Base-by-base conservation (phyloP, 768 basidiomycete species). In the Mycena rebaudengoi region DNA sequence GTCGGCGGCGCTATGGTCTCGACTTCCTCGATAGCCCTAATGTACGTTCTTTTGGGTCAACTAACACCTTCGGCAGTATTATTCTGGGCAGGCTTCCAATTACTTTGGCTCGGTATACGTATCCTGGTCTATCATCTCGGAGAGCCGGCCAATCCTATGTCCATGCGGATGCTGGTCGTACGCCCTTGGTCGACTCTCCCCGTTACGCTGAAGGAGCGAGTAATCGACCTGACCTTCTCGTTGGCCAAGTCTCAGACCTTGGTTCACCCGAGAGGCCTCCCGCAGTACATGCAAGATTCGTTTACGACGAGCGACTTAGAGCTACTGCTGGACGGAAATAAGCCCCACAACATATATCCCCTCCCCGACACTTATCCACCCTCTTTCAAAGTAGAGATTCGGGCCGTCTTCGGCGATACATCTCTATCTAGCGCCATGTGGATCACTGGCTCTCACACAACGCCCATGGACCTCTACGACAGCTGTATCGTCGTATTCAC, bases 381-480 rank as follows among this genome's bases (percentile, higher is more conserved):
- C 21, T 26, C 41, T 11, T 16, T 64, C 35, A 8, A 35, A 5
- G 32, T 71, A 20, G 55, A 64, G 5, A 51, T 74, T 25, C 50
- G 28, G 3, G 72, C 70, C 1, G 67, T 76, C 6, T 62, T 73
- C 23, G 74, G 74, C 20, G 74, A 74, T 52, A 69, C 69, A 3
- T 29, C 58, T 16, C 67, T 74, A 14, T 69, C 73, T 3, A 69
- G 65, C 39, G 71, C 64, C 1, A 53, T 70, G 16, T 75, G 74
- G 74, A 65, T 73, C 23, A 43, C 52, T 14, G 73, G 74, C 11
- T 50, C 63, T 3, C 30, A 52, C 16, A 48, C 60, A n/a, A 69
- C 61, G 7, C 57, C 68, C 0, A 74, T 71, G 60, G 71, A 73
- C 30, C 45, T 74, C 4, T 74, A 75, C 60, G 73, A 75, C 61